Percentiles rank a stretch among this genome's conserved stretches.
These are phyloP conservation scores for Fraxinus angustifolia DNA, from an alignment of 305 asterid species.

Conservation along the genomic window DNA sequence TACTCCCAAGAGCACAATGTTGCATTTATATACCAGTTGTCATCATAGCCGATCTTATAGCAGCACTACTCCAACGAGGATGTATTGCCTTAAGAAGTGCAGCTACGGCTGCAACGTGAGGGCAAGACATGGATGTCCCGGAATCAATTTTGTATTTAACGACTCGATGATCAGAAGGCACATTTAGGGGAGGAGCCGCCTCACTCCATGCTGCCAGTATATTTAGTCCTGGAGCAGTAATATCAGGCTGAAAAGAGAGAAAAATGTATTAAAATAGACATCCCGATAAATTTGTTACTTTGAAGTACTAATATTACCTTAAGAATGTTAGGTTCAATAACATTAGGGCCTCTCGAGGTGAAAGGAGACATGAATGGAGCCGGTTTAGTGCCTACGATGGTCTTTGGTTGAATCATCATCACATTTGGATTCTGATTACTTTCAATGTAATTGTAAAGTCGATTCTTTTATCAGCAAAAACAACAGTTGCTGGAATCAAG, in stretches of 20 bases:
- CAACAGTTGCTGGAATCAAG: slow-evolving; percentile 22
- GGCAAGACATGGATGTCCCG: slow-evolving; percentile 75
- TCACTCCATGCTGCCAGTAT: slow-evolving; percentile 72
- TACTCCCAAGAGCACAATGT: no score
- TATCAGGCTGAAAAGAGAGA: slow-evolving; percentile 49
- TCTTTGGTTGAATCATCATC: slow-evolving; percentile 14
- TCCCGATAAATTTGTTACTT: no score
- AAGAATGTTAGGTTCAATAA: slow-evolving; percentile 29
- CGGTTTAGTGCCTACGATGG: slow-evolving; percentile 22
- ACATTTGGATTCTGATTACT: slow-evolving; percentile 18
- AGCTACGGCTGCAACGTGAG: slow-evolving; percentile 48
- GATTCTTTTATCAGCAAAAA: background rate
- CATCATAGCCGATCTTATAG: no score
- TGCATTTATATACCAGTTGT: no score
- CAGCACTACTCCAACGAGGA: slow-evolving; percentile 28
- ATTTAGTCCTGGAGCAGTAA: slow-evolving; percentile 68
- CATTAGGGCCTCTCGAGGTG: slow-evolving; percentile 32
- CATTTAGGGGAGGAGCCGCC: slow-evolving; percentile 46
- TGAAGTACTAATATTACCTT: slow-evolving; percentile 19
- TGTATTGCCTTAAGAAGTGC: slow-evolving; percentile 60
- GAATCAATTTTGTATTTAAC: slow-evolving; percentile 47
- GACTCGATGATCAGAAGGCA: slow-evolving; percentile 36
- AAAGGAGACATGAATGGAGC: slow-evolving; percentile 37
- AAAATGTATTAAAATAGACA: background rate
- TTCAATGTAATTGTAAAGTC: slow-evolving; percentile 19